Base-by-base conservation (phyloP, 352 stramenopile genomes). In the Pythium aphanidermatum region DNA sequence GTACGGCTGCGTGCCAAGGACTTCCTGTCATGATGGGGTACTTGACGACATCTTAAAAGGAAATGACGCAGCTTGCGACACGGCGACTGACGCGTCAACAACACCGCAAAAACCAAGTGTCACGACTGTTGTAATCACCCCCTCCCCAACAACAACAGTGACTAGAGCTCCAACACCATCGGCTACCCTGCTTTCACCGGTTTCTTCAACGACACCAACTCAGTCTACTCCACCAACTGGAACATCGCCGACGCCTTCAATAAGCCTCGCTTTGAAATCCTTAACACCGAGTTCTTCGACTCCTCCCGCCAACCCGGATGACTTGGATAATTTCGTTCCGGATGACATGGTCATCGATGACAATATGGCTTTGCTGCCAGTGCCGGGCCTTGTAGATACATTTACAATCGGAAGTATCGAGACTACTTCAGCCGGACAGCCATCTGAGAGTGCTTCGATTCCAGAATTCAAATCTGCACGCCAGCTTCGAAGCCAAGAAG, bases 1-100 rank as follows among this genome's bases (percentile, higher is more conserved):
- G 5, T 62, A 59, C 23, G 44, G 48, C 17, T 66, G 58, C 35
- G 46, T 55, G 32, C 33, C 58, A 0, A 66, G 59, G 45, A 39
- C n/a, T 0, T 29, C 38, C 2, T 65, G 56, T 17, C 23, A 38
- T 0, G 44, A 60, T 24, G 45, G 44, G 3, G 41, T 35, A 5
- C 35, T 58, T 10, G 19, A 23, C 10, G 20, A 17, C 14, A 19
- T 3, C 5, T 11, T 17, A 2, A 20, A 30, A 5, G 14, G 2
- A 26, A 19, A 24, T 48, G 9, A 28, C 29, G 28, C 24, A 14
- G 19, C 26, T 25, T 28, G 33, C 28, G n/a, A 9, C 19, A 49
- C 25, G 11, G 12, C 20, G 27, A 23, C 21, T 24, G 9, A 11
- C 25, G 0, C n/a, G n/a, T n/a, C n/a, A n/a, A 21, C 35, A 13